These are phyloP conservation scores for Candolleomyces efflorescens DNA, from an alignment of 768 basidiomycete genomes.

Conservation along the genomic window DNA sequence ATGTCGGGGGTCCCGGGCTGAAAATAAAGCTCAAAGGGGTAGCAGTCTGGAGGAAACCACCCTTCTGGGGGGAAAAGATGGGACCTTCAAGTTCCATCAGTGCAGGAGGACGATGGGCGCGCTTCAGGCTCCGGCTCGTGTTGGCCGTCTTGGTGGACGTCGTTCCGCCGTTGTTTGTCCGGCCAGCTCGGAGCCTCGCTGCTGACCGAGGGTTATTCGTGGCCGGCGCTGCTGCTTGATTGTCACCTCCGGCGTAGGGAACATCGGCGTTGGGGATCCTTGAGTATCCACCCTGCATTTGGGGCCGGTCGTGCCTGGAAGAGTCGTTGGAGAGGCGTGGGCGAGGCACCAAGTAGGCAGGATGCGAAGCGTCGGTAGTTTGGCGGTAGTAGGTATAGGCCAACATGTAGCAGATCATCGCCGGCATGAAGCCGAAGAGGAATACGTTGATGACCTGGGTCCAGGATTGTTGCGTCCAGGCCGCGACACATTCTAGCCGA, in stretches of 20 bases:
- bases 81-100: constrained; percentile 13
- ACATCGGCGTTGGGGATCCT: constrained; percentile 12
- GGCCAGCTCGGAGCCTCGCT: constrained; percentile 3
- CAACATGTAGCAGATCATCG: constrained; percentile 29
- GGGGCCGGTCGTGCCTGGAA: neutral
- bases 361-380: constrained; percentile 31
- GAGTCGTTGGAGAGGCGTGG: constrained; percentile 8
- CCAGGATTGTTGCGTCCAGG: constrained; percentile 34
- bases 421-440: constrained; percentile 34
- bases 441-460: constrained; percentile 34
- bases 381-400: constrained; percentile 38
- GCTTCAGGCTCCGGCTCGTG: constrained; percentile 20
- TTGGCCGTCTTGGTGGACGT: constrained; percentile 1
- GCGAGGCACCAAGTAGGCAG: constrained; percentile 24
- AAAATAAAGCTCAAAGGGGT: constrained; percentile 21
- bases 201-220: constrained; percentile 6
- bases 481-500: constrained; percentile 31
- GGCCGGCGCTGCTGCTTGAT: constrained; percentile 12
- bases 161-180: constrained; percentile 9
- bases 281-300: constrained; percentile 13
- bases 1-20: constrained; percentile 25
- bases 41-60: constrained; percentile 24
- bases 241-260: neutral
- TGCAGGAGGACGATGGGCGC: constrained; percentile 22
- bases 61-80: constrained; percentile 7